Conservation (phyloP, 2,329 filamentous ascomycete species). For the Pseudogymnoascus sp. region DNA sequence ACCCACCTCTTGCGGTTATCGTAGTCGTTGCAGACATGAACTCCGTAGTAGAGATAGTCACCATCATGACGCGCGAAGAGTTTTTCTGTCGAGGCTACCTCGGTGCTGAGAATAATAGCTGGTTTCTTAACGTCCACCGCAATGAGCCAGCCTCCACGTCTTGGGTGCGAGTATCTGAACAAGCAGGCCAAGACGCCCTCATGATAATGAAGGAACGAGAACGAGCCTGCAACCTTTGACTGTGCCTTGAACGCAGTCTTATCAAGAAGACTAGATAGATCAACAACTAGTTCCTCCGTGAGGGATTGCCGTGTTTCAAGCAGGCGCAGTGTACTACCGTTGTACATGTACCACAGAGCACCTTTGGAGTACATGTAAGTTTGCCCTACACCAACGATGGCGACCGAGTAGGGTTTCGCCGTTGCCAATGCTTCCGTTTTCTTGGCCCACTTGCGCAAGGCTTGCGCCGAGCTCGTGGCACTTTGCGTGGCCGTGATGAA, state of each 20-base stretch:
- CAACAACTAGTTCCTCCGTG: constrained; percentile 45
- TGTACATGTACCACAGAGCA: constrained; percentile 53
- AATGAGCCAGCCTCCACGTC: constrained; percentile 43
- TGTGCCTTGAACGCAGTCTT: constrained; percentile 14
- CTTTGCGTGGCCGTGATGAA: constrained; percentile 16
- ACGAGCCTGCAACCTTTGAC: constrained; percentile 32
- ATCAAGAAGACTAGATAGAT: constrained; percentile 37
- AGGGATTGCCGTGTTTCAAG: constrained; percentile 46
- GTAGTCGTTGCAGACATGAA: constrained; percentile 44
- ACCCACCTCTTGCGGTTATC: constrained; percentile 56
- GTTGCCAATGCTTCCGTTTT: constrained; percentile 50
- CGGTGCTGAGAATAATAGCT: constrained; percentile 34
- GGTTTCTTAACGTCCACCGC: constrained; percentile 36
- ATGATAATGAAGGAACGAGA: constrained; percentile 49
- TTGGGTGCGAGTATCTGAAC: constrained; percentile 36
- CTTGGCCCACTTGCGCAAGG: constrained; percentile 53
- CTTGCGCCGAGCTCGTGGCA: constrained; percentile 36
- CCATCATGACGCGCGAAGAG: constrained; percentile 60
- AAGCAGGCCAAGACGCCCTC: constrained; percentile 50
- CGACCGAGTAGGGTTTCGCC: constrained; percentile 53
- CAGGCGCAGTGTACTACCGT: constrained; percentile 44
- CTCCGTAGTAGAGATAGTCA: constrained; percentile 57
- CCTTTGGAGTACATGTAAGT: constrained; percentile 56
- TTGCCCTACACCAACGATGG: constrained; percentile 50
- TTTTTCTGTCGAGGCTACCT: constrained; percentile 40